Evolutionary conservation across 2,329 filamentous ascomycete genomes (phyloP).

Genomic region (Fusarium lyarnte): DNA sequence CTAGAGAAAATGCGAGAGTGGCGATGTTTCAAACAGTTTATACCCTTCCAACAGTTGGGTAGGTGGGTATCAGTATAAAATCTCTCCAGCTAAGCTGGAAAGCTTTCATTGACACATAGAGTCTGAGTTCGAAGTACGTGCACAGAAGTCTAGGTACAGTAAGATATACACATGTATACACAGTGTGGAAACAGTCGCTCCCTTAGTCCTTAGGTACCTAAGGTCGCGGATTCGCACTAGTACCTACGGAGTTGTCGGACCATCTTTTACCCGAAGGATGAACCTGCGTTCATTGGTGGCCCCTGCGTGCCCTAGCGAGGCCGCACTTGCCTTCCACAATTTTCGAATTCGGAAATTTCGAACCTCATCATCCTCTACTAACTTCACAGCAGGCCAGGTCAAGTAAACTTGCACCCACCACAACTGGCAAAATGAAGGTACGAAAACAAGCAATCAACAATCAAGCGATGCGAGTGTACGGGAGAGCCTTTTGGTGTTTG

Average conservation of each 20-base stretch:
- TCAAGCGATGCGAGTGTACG: background rate
- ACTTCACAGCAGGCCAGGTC: slow-evolving; percentile 56
- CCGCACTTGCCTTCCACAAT: slow-evolving; percentile 49
- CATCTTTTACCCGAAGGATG: slow-evolving; percentile 36
- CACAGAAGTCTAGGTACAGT: background rate
- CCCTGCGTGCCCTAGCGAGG: slow-evolving; percentile 50
- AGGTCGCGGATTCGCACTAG: slow-evolving; percentile 3
- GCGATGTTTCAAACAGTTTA: background rate
- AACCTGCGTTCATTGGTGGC: slow-evolving; percentile 47
- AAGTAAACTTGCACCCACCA: slow-evolving; percentile 56
- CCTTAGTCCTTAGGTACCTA: too few species aligned
- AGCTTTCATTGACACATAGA: background rate
- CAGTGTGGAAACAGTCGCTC: background rate
- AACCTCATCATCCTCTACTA: slow-evolving; percentile 47
- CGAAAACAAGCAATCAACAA: slow-evolving; percentile 30
- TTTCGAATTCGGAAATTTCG: slow-evolving; percentile 51
- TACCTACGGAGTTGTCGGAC: background rate
- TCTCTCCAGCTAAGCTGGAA: background rate
- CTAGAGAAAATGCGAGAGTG: background rate
- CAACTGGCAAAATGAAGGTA: slow-evolving; percentile 62
- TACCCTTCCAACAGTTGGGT: background rate
- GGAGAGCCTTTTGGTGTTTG: background rate
- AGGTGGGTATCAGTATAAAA: background rate
- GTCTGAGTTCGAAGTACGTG: slow-evolving; percentile 13
- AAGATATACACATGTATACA: background rate